Base-by-base conservation (phyloP, 495 filamentous ascomycete species). In the Xylaria flabelliformis region DNA sequence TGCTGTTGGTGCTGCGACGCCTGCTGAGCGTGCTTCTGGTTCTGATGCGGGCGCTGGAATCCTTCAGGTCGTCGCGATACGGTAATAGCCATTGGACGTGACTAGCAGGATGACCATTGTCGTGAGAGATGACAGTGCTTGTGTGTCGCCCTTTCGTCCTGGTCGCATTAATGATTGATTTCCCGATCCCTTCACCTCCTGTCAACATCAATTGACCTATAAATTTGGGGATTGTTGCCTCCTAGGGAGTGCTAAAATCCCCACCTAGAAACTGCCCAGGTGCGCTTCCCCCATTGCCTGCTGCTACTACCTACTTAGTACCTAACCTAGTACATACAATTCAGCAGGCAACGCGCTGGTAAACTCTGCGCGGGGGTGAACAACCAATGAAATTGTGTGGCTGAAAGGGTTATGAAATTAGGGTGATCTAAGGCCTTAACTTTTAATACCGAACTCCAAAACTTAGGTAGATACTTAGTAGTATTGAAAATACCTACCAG, bases 41-140 rank as follows among this genome's bases (percentile, higher is more conserved):
- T 63, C 29, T 73, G 70, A 24, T 71, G 75, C 12, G 66, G 34
- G 62, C 71, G 77, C 68, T 77, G 76, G 58, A 80, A 76, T 69
- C 77, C 77, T 76, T 82, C 81, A 79, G 74, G 64, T 77, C 76
- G 78, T 76, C 81, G 75, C 71, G 80, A 77, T 70, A 75, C 48
- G 24, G 61, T 81, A 65, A 80, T 80, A 59, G 81, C 77, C 75
- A 80, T 78, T 53, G 76, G 74, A 75, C 66, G 70, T 55, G 34
- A 61, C 72, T 72, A 69, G 50, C 69, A 73, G 70, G 48, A 64
- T 77, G 77, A 67, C 76, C 75, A 67, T 79, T 76, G 78, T 80
- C 59, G 42, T 78, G 79, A 75, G 70, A 67, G 42, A 44, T 36
- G 41, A 62, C 59, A 10, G 41, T 56, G 50, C 21, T 32, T 56